Base-by-base conservation (phyloP, 371 early-diverging fungal genomes). In the Dichotomocladium elegans region DNA sequence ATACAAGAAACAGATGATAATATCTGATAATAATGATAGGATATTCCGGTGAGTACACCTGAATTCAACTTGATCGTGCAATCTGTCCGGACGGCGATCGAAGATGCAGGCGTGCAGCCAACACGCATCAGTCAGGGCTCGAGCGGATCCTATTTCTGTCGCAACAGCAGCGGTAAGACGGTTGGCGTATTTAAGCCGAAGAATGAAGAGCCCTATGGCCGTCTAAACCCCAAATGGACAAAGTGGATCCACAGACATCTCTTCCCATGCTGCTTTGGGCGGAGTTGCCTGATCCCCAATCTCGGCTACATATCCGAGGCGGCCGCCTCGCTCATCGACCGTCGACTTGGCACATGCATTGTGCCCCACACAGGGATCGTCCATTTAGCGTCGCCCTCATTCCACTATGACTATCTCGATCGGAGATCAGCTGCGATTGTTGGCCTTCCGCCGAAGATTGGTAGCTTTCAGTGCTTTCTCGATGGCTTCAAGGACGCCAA, bases 151-250 rank as follows among this genome's bases (percentile, higher is more conserved):
- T 94, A 95, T 56, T 95, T 95, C 63, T 91, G 91, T 64, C 72
- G 83, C 29, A 81, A 90, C 57, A 55, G 64, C 5, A 67, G 80
- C 4, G 85, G 87, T 7, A 82, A 86, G 53, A 89, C 88, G 44
- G 86, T 95, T 0, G 94, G 93, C 4, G 92, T 94, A 0, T 94
- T 93, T 66, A 95, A 95, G 55, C 96, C 96, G 6, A 92, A 92
- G 66, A 87, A 95, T 57, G 96, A 95, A 64, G 96, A 95, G 60
- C 96, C 94, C 1, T 95, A 94, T 63, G 93, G 93, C 0, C 77
- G 85, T 4, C 63, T 91, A 35, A 95, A 94, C 64, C 94, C 94
- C 3, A 95, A 95, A 68, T 95, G 93, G 94, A 85, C 89, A 3
- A 94, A 95, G 63, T 94, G 92, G 93, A 66, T 92, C n/a, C 94